Evolutionary conservation across 768 basidiomycete genomes (phyloP).

Genomic region (Phanerodontia chrysosporium): DNA sequence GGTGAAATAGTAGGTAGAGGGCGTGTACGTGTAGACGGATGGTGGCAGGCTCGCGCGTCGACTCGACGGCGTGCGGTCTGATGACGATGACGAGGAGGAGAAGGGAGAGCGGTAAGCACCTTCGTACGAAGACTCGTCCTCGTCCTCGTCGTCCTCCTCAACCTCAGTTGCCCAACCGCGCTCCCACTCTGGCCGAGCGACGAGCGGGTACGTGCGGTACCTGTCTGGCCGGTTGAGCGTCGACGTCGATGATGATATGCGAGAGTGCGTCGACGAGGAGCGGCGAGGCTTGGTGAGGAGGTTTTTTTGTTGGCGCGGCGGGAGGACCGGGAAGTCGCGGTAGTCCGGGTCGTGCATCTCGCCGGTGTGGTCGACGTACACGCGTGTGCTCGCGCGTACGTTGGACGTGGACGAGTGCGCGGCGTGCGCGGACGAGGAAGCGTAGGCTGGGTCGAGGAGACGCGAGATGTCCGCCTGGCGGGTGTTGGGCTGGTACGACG

Average conservation of each 20-base stretch:
- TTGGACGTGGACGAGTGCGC: constrained; percentile 21
- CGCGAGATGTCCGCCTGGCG: constrained; percentile 53
- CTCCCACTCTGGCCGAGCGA: constrained; percentile 22
- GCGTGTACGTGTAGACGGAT: constrained; percentile 14
- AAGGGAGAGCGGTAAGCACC: constrained; percentile 7
- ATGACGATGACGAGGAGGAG: constrained; percentile 2
- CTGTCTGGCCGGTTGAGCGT: neutral
- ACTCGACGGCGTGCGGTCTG: constrained; percentile 2
- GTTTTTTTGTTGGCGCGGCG: constrained; percentile 9
- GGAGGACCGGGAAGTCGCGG: constrained; percentile 52
- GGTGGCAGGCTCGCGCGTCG: constrained; percentile 14
- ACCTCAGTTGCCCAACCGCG: constrained; percentile 21
- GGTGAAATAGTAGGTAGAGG: constrained; percentile 15
- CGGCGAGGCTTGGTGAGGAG: constrained; percentile 2
- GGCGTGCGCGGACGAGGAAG: constrained; percentile 29
- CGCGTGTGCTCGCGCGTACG: constrained; percentile 43
- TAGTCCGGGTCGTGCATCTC: constrained; percentile 68
- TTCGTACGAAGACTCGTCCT: constrained; percentile 11
- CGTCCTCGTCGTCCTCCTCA: constrained; percentile 23
- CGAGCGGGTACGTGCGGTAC: constrained; percentile 17
- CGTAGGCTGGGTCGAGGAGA: constrained; percentile 62
- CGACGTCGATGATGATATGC: constrained; percentile 1
- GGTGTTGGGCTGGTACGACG: constrained; percentile 29
- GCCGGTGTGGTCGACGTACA: constrained; percentile 58
- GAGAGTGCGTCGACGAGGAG: constrained; percentile 5